Conservation (phyloP, 2,329 filamentous ascomycete species). For the Venturia asperata region DNA sequence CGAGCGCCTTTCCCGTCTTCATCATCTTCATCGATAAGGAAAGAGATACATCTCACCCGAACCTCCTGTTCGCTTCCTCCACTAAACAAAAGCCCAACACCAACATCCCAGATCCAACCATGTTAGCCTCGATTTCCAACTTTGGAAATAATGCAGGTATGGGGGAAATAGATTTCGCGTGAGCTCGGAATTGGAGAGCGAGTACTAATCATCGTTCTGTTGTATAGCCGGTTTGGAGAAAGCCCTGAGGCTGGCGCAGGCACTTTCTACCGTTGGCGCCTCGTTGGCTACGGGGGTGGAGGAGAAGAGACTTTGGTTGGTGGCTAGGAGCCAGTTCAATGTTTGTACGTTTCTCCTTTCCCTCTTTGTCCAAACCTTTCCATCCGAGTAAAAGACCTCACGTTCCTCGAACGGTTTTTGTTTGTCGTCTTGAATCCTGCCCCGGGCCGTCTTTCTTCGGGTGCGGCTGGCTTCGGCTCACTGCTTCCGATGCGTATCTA, state of each 20-base stretch:
- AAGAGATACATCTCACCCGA: neutral
- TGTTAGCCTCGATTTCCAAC: conserved; percentile 10
- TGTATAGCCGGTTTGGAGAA: conserved; percentile 16
- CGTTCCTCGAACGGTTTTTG: no score
- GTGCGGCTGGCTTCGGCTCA: no score
- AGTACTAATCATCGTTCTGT: no score
- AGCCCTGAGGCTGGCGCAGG: conserved; percentile 13
- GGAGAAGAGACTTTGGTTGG: neutral
- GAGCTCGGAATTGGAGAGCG: no score
- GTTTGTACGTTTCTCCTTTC: neutral
- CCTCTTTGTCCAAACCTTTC: neutral
- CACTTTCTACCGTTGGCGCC: conserved; percentile 6
- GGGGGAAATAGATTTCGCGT: no score
- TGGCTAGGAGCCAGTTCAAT: conserved; percentile 11
- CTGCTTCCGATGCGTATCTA: no score
- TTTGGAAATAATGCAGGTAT: conserved; percentile 19
- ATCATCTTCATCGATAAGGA: neutral
- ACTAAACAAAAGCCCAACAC: neutral
- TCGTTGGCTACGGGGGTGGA: neutral
- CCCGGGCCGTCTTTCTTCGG: no score
- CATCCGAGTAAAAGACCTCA: no score
- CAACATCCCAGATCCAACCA: neutral
- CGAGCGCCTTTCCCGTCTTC: no score
- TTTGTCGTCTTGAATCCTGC: no score
- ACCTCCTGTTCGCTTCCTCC: neutral